Evolutionary conservation across 371 early-diverging fungal species (phyloP), one percentile per base, ranked within the genome.

Genomic region (Mortierella sp.): DNA sequence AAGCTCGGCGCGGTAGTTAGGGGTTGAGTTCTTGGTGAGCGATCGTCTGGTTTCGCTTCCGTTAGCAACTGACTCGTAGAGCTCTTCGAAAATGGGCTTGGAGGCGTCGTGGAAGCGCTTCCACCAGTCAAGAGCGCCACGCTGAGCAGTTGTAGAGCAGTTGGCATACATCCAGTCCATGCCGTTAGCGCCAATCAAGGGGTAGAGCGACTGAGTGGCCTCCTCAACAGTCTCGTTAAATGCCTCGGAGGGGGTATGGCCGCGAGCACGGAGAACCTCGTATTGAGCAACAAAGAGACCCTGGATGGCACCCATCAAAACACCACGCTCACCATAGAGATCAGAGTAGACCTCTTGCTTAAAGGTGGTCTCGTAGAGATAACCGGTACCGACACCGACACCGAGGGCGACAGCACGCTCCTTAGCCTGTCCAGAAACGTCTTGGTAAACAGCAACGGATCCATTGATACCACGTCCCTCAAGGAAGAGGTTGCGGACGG

Each of bases 211-310:
- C 87, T 98, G 97, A 16, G 98, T 98, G 66, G 97, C 98, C 87
- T 98, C 98, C 90, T 98, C 98, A 77, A 98, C 98, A 75, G 98
- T 98, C 88, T 98, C 98, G 89, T 98, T 98, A 92, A 97, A 98
- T 18, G 98, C 98, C 89, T 98, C 98, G 39, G 97, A 97, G 66
- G 98, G 98, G 47, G 95, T 90, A 93, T 98, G 98, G 70, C 94
- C 98, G 72, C 94, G 93, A 78, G 96, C 94, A 77, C 98, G 93
- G 75, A 98, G 90, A 49, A 97, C 97, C 72, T 98, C 97, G 88
- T 97, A 98, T 86, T 98, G 98, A 61, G 98, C 98, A 66, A 92
- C 91, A 93, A 98, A 98, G 68, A 96, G 87, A 78, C 98, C 98
- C 86, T 97, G 95, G 80, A 98, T 97, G 84, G 96, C 98, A 84